These are phyloP conservation scores for Pseudocercospora musae DNA, from an alignment of 2,329 filamentous ascomycete species.

Conservation along the genomic window DNA sequence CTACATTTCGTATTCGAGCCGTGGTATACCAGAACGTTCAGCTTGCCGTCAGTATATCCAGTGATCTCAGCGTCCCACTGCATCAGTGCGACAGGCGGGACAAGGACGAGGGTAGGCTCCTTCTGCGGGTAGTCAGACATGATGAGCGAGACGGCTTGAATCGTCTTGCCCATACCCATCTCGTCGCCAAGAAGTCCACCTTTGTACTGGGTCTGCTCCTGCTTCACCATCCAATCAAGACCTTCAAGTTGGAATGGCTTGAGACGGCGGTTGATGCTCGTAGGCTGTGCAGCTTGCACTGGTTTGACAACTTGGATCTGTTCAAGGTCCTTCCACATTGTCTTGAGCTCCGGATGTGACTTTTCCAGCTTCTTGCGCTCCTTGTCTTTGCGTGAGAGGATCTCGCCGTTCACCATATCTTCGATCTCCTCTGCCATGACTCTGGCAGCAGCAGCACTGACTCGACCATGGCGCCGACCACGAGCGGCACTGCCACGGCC, in stretches of 20 bases:
- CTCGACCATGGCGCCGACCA: conserved; percentile 26
- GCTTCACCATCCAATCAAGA: conserved; percentile 87
- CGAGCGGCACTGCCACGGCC: conserved; percentile 7
- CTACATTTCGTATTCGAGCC: conserved; percentile 82
- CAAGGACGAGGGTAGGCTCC: conserved; percentile 57
- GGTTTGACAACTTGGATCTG: conserved; percentile 64
- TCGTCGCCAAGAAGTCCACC: conserved; percentile 93
- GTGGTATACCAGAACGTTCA: conserved; percentile 90
- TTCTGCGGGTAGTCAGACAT: conserved; percentile 94
- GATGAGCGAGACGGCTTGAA: conserved; percentile 93
- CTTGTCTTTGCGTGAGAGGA: conserved; percentile 31
- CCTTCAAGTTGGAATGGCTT: conserved; percentile 95
- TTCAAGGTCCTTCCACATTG: conserved; percentile 80
- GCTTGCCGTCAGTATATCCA: conserved; percentile 75
- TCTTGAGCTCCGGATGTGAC: conserved; percentile 72
- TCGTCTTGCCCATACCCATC: conserved; percentile 98
- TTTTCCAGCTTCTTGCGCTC: conserved; percentile 68
- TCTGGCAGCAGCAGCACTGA: conserved; percentile 20
- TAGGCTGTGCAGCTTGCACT: conserved; percentile 66
- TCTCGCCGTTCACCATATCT: conserved; percentile 15
- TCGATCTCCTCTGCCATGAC: conserved; percentile 21
- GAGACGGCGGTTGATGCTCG: conserved; percentile 73
- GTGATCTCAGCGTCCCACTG: conserved; percentile 49
- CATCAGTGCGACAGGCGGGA: conserved; percentile 20
- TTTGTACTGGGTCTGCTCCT: conserved; percentile 81